Evolutionary conservation across 306 rosid genomes (phyloP).

Genomic region (Acmispon strigosus): DNA sequence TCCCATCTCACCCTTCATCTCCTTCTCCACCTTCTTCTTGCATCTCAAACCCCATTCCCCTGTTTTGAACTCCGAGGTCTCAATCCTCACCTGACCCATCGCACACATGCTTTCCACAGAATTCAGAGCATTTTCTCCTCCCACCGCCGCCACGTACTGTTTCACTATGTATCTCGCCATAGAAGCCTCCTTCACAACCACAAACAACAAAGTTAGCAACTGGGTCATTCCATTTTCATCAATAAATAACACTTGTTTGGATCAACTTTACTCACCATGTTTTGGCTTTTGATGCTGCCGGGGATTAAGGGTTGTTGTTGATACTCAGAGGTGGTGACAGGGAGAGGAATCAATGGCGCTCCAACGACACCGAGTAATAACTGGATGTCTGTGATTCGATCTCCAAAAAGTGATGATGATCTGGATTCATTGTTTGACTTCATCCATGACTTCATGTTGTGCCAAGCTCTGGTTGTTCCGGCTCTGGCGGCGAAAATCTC

Average conservation of each 20-base stretch:
- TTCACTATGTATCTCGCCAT: conserved; percentile 91
- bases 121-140: conserved; percentile 68
- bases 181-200: conserved; percentile 50
- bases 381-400: conserved; percentile 56
- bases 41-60: conserved; percentile 41
- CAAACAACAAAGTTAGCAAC: background rate
- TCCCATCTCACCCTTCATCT: conserved; percentile 64
- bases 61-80: conserved; percentile 49
- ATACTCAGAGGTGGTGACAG: conserved; percentile 31
- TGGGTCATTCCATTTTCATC: background rate
- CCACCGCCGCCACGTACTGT: conserved; percentile 86
- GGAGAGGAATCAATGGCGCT: conserved; percentile 78
- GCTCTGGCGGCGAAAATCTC: conserved; percentile 55
- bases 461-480: conserved; percentile 46
- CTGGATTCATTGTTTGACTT: conserved; percentile 40
- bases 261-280: conserved; percentile 64
- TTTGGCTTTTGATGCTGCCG: conserved; percentile 47
- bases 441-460: conserved; percentile 77
- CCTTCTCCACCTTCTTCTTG: conserved; percentile 34
- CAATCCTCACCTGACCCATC: conserved; percentile 90
- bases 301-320: conserved; percentile 36
- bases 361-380: conserved; percentile 76
- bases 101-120: conserved; percentile 82
- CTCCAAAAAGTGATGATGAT: conserved; percentile 43
- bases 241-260: no score